Conservation (phyloP, 2,329 filamentous ascomycete species). For the Verticillium nubilum region DNA sequence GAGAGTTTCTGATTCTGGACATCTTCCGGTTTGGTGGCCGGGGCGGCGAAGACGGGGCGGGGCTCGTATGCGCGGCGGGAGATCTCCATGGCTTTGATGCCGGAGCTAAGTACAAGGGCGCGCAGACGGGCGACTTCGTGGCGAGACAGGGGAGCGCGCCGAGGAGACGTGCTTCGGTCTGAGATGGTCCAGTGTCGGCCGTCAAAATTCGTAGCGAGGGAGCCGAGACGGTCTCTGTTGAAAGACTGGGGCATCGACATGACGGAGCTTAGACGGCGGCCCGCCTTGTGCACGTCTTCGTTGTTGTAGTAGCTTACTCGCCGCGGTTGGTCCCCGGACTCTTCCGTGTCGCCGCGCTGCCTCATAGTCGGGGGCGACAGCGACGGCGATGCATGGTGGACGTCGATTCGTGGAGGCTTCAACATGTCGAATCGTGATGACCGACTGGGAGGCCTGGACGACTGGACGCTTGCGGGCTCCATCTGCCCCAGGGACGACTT, state of each 20-base stretch:
- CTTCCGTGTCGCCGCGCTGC: slow-evolving; percentile 19
- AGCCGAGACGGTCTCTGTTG: neutral
- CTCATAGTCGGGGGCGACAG: slow-evolving; percentile 21
- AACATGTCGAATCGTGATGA: slow-evolving; percentile 41
- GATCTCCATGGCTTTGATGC: slow-evolving; percentile 86
- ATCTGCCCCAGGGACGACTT: slow-evolving; percentile 2
- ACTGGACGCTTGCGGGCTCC: slow-evolving; percentile 2
- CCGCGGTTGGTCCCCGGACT: slow-evolving; percentile 32
- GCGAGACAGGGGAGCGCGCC: slow-evolving; percentile 45
- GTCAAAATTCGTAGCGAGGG: slow-evolving; percentile 11
- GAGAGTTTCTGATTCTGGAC: slow-evolving; percentile 9
- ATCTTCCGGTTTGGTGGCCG: slow-evolving; percentile 12
- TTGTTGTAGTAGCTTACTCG: slow-evolving; percentile 17
- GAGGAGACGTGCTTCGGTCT: slow-evolving; percentile 30
- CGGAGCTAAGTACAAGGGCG: slow-evolving; percentile 48
- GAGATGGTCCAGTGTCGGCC: slow-evolving; percentile 47
- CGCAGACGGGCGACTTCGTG: slow-evolving; percentile 44
- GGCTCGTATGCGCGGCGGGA: slow-evolving; percentile 54
- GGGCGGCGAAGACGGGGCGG: slow-evolving; percentile 15
- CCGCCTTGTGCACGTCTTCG: slow-evolving; percentile 23
- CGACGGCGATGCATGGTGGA: slow-evolving; percentile 34
- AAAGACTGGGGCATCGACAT: neutral
- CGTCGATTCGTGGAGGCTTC: slow-evolving; percentile 44
- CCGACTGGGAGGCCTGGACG: slow-evolving; percentile 27
- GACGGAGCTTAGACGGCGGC: slow-evolving; percentile 29